These are phyloP conservation scores for Colletotrichum liriopes DNA, from an alignment of 2,329 filamentous ascomycete species.

Conservation along the genomic window DNA sequence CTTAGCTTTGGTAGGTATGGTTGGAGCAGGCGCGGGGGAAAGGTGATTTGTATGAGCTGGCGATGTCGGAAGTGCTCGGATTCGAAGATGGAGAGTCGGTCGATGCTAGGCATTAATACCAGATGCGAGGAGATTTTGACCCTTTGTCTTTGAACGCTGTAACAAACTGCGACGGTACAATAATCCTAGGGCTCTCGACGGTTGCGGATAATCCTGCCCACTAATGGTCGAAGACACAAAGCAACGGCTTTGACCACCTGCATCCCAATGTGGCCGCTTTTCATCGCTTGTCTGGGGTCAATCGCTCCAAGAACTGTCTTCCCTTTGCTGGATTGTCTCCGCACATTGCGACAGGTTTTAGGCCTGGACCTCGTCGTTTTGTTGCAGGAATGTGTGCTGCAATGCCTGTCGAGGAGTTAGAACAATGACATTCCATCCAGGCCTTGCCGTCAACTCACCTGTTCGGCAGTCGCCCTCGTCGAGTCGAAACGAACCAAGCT, in stretches of 20 bases:
- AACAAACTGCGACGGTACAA: background rate
- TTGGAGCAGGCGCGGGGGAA: background rate
- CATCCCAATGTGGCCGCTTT: background rate
- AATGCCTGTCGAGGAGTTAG: constrained; percentile 36
- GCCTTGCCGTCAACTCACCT: constrained; percentile 49
- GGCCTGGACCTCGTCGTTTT: background rate
- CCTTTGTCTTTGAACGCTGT: constrained; percentile 2
- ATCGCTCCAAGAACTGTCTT: background rate
- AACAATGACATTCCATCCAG: background rate
- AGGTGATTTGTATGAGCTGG: background rate
- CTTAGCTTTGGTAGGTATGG: background rate
- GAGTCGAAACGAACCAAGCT: constrained; percentile 82
- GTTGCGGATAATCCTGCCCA: background rate
- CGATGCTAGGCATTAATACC: constrained; percentile 17
- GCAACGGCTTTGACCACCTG: background rate
- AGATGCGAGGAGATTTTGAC: background rate
- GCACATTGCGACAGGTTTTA: background rate
- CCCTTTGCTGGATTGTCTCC: background rate
- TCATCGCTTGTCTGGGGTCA: background rate
- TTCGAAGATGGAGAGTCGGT: background rate
- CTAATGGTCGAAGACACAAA: background rate
- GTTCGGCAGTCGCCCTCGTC: constrained; percentile 75
- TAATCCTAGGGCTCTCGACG: background rate
- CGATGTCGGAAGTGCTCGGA: background rate
- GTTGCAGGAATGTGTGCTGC: constrained; percentile 30